Base-by-base conservation (phyloP, 371 early-diverging fungal species). In the Haplosporangium sp. region DNA sequence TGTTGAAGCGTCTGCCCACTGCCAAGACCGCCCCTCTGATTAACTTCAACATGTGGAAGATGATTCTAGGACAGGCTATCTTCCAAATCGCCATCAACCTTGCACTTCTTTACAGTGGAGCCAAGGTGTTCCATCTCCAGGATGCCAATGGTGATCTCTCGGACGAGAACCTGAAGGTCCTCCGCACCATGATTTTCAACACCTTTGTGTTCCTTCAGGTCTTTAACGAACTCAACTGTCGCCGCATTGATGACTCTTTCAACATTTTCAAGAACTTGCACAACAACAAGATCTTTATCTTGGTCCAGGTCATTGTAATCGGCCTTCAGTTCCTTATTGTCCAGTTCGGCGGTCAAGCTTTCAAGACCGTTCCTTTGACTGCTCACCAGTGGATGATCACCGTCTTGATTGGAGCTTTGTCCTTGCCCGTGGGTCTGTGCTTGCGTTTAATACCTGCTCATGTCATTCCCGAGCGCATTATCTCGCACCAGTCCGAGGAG, bases 151-250 rank as follows among this genome's bases (percentile, higher is more conserved):
- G 65, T 12, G 83, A 83, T 10, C 52, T 68, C 59, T 54, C 67
- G 36, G 68, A 68, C 47, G 36, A 62, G 0, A 59, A 69, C 53
- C 59, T 80, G 72, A 77, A 70, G 8, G 84, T 90, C 20, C 85
- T 94, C 65, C 88, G 90, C 58, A 93, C 96, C 20, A 86, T 97
- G 75, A 90, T 98, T n/a, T 98, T 98, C 88, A 98, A 98, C 83
- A 82, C 93, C 14, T 99, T 98, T 85, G 95, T 98, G 42, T 94
- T 97, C 82, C 83, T 96, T 50, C 98, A 98, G 85, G 85, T 98
- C 23, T 97, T 98, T 81, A 97, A 96, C 83, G 92, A 93, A 74
- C 86, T 94, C 84, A 94, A 94, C 85, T 93, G 93, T 80, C 89
- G 93, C 23, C 89, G 91, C 56, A 90, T 94, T 45, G 93, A 91